phyloP scores from a whole-genome alignment of 2,329 filamentous ascomycete species.

The Epichloe uncinata region DNA sequence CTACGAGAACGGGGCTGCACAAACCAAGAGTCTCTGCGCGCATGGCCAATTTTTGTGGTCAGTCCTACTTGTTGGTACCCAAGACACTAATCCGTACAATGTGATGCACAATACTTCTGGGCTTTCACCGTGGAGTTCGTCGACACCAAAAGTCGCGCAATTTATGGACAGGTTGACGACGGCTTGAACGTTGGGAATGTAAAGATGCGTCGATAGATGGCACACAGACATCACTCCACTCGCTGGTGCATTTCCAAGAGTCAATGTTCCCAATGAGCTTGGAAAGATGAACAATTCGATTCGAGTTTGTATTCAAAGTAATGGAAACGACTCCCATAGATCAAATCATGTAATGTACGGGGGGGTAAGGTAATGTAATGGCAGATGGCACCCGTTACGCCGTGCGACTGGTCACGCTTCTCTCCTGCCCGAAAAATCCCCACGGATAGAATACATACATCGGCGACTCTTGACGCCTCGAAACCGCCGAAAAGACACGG shows the following conservation, averaged over 20 bases:
- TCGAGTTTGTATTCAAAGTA: not conserved
- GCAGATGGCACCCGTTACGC: slow-evolving; percentile 5
- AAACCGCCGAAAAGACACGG: slow-evolving; percentile 2
- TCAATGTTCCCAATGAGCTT: not conserved
- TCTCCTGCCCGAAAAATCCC: not conserved
- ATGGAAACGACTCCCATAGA: not conserved
- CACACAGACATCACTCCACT: too few species aligned
- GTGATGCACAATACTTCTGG: not conserved
- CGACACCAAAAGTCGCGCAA: not conserved
- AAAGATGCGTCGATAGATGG: too few species aligned
- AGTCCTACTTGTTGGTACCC: not conserved
- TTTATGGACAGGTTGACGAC: too few species aligned
- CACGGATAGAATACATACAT: slow-evolving; percentile 11
- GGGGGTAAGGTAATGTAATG: not conserved
- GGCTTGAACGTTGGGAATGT: too few species aligned
- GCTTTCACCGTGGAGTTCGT: not conserved
- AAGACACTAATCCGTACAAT: not conserved
- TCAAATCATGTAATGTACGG: not conserved
- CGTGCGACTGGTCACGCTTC: slow-evolving; percentile 6
- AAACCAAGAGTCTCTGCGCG: not conserved
- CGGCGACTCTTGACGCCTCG: slow-evolving; percentile 6
- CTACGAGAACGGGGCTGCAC: not conserved
- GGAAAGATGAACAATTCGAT: not conserved
- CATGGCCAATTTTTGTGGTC: not conserved
- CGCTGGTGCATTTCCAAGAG: too few species aligned